Conservation (phyloP, 2,329 filamentous ascomycete species). For the Xylaria arbuscula region DNA sequence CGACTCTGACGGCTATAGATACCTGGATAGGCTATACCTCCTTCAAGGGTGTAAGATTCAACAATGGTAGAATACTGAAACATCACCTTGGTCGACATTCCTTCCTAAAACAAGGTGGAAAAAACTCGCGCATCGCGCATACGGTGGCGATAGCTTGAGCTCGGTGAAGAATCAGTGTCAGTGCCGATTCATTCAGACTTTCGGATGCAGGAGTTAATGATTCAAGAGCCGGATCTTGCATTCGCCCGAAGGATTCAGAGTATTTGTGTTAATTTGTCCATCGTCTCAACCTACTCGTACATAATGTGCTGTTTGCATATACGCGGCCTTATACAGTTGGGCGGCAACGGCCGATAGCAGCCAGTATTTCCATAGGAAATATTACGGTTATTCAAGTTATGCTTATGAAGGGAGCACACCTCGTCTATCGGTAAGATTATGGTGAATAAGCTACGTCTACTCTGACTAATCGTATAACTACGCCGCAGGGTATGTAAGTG, state of each 20-base stretch:
- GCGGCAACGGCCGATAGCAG: not conserved
- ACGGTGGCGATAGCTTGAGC: not conserved
- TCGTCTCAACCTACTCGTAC: too few species aligned
- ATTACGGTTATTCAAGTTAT: slow-evolving; percentile 9
- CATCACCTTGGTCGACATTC: not conserved
- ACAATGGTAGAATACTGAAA: not conserved
- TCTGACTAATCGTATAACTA: slow-evolving; percentile 23
- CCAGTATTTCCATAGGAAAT: not conserved
- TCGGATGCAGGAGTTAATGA: too few species aligned
- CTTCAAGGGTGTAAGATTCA: not conserved
- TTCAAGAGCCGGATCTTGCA: too few species aligned
- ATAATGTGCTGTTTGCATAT: not conserved
- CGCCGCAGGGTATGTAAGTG: not conserved
- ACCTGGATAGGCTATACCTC: not conserved
- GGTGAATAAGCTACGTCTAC: slow-evolving; percentile 8
- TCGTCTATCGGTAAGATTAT: slow-evolving; percentile 5
- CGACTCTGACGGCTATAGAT: not conserved
- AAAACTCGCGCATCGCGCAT: not conserved
- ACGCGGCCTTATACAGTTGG: slow-evolving; percentile 10
- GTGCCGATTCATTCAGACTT: too few species aligned
- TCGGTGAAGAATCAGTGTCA: not conserved
- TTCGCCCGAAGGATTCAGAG: too few species aligned
- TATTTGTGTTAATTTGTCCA: too few species aligned
- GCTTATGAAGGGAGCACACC: slow-evolving; percentile 7
- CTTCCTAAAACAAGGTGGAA: not conserved